Evolutionary conservation across 768 basidiomycete genomes (phyloP), one percentile per base, ranked within the genome.

Genomic region (Phallus indusiatus): DNA sequence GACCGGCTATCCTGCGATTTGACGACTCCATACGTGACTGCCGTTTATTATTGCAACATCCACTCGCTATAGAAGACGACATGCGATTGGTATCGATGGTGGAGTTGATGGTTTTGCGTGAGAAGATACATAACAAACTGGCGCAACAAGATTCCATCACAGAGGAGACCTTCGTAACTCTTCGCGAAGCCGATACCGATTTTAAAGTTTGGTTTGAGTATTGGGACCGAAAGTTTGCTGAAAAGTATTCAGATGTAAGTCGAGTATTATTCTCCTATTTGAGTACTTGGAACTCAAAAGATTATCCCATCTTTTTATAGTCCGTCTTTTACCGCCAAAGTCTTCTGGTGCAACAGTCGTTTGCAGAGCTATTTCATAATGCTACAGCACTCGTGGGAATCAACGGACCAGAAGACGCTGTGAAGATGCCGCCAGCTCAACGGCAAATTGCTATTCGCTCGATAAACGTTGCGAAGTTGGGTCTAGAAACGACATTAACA

Each of bases 51-150:
- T 73, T 96, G 21, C 83, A 85, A 63, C 94, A 96, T 69, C 94
- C 94, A 37, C 73, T 95, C 28, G 81, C 90, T 14, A 89, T 95
- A 61, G 86, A 91, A 66, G 93, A 95, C 64, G 94, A 97, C 66
- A 93, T 92, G 82, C 86, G 94, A 59, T 81, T 97, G 14, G 90
- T 96, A 12, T 94, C 94, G 2, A 94, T 91, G 1, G 92, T 97
- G 24, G 93, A 97, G 67, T 78, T 95, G 58, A 92, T 94, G 81
- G 84, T 84, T 33, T 82, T 95, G 62, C 83, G 94, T 61, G 94
- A 95, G 66, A 81, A 87, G 22, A 78, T 94, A 1, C 86, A 93
- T 66, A 88, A 94, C 68, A 81, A 84, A 17, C 73, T 96, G 47
- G 82, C 85, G n/a, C 86, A 88, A 94, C 64, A 80, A 82, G 0